Base-by-base conservation (phyloP, 345 rosid species). In the Lumnitzera littorea region DNA sequence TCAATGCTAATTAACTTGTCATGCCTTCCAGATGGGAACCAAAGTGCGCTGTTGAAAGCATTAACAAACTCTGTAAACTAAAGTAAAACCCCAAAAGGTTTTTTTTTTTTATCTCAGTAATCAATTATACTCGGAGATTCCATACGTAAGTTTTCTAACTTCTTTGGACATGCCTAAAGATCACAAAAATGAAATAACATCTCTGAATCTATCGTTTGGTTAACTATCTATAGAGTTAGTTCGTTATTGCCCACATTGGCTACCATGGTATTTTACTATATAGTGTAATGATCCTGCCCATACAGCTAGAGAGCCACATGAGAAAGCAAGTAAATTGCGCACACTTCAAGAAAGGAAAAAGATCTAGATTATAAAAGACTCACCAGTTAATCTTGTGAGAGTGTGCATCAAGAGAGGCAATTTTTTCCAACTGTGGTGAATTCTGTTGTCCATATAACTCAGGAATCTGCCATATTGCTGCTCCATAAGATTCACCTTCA, bases 401-500 rank as follows among this genome's bases (percentile, higher is more conserved):
- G 71, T 84, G 95, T 24, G 76, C 79, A 84, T 90, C 95, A 64
- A 94, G 99, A 12, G 85, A 82, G 2, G 97, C 89, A 61, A 86
- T 68, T 56, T 72, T 80, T 76, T 88, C 99, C 80, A 86, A 52
- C 48, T 90, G 97, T 60, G 96, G 95, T 2, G 96, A 90, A 79
- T 72, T 89, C 48, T 80, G 50, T 60, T 87, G 97, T 55, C 97
- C 96, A 62, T 90, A 86, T 52, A 94, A 64, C 86, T 94, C 99
- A n/a, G 95, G 99, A 51, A 94, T 90, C 76, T 79, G 95, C 97
- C 97, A 94, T 52, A 88, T 79, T 12, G 96, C 96, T 13, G 99
- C 97, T 70, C 95, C 97, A 53, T 70, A 84, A 15, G 95, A 77
- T 55, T 90, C 97, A 36, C 90, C 95, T 87, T 71, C 65, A 69